Conservation (phyloP, 371 early-diverging fungal genomes). For the Apophysomyces trapeziformis region DNA sequence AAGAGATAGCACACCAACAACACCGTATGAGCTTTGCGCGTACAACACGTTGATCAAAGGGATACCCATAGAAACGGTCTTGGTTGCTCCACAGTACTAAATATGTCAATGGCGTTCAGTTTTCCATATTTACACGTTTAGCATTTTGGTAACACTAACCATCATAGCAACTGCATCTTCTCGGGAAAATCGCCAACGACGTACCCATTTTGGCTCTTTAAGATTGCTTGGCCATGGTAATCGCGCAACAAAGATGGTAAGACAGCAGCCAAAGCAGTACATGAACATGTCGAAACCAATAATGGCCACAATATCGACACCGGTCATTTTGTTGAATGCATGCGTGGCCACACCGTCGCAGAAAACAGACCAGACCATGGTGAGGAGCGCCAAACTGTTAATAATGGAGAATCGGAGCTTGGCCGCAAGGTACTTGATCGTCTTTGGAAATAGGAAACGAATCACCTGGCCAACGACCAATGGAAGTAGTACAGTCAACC, state of each 20-base stretch:
- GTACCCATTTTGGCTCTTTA: conserved; percentile 31
- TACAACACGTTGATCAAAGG: conserved; percentile 79
- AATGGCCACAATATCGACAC: conserved; percentile 63
- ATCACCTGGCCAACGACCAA: conserved; percentile 70
- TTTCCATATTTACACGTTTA: background rate
- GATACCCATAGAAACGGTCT: conserved; percentile 78
- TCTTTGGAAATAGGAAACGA: conserved; percentile 56
- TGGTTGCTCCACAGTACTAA: conserved; percentile 72
- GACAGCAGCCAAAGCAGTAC: conserved; percentile 48
- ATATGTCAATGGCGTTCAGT: background rate
- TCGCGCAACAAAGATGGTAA: conserved; percentile 45
- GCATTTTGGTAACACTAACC: conserved; percentile 25
- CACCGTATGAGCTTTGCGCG: conserved; percentile 37
- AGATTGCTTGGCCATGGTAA: conserved; percentile 42
- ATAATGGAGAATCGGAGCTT: conserved; percentile 62
- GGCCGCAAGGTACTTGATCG: conserved; percentile 52
- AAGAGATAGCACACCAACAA: conserved; percentile 64
- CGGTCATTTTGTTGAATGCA: conserved; percentile 51
- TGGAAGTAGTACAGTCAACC: conserved; percentile 68
- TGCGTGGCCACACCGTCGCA: conserved; percentile 72
- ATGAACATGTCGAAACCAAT: conserved; percentile 57
- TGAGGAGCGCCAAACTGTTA: conserved; percentile 62
- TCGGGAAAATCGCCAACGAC: conserved; percentile 43
- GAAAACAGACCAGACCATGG: conserved; percentile 77
- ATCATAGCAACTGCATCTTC: conserved; percentile 62